phyloP scores from a whole-genome alignment of 108 stramenopile genomes.

The Seminavis robusta region DNA sequence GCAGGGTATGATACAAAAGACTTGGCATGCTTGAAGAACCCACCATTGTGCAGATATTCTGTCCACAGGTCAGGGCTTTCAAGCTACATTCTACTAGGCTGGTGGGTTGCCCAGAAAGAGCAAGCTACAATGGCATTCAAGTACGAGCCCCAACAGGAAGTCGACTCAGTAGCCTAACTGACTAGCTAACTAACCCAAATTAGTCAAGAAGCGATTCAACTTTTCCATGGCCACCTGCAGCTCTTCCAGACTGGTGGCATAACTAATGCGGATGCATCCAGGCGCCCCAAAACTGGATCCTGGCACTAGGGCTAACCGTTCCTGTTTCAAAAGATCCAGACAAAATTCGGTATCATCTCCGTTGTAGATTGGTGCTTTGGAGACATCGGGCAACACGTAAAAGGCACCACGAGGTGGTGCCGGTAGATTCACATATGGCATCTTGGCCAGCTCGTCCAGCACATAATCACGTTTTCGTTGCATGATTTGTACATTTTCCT shows the following conservation, averaged over 20 bases:
- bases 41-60: too few relatives aligned
- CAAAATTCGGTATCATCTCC: conserved; percentile 86
- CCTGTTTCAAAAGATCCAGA: conserved; percentile 76
- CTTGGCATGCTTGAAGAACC: too few relatives aligned
- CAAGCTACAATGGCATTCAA: too few relatives aligned
- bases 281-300: conserved; percentile 93
- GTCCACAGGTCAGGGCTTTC: too few relatives aligned
- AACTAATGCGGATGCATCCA: conserved; percentile 88
- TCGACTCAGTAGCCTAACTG: too few relatives aligned
- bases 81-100: too few relatives aligned
- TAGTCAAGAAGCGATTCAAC: conserved; percentile 61
- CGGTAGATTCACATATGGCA: conserved; percentile 55
- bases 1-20: too few relatives aligned
- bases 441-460: conserved; percentile 55
- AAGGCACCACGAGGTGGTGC: conserved; percentile 91
- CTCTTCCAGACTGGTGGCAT: conserved; percentile 93
- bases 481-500: conserved; percentile 70
- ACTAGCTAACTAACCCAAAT: too few relatives aligned
- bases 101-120: too few relatives aligned
- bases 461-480: conserved; percentile 86
- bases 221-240: conserved; percentile 77
- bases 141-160: too few relatives aligned
- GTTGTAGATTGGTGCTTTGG: conserved; percentile 60
- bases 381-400: conserved; percentile 93
- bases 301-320: conserved; percentile 93